phyloP scores from a whole-genome alignment of 148 eudicot genomes.

The Nepenthes gracilis region DNA sequence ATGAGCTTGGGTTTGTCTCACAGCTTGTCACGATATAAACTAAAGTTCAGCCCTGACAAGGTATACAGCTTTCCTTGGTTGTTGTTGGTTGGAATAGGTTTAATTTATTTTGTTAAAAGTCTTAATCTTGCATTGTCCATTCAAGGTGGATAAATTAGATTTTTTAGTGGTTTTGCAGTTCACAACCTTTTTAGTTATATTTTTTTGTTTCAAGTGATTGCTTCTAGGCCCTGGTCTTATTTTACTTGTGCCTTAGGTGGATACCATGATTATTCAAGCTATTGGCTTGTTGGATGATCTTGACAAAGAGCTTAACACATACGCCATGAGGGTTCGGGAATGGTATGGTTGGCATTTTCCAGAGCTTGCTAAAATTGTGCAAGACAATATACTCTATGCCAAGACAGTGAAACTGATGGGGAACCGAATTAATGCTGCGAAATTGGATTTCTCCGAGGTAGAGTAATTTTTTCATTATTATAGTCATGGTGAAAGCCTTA shows the following conservation, averaged over 20 bases:
- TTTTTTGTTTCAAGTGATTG: too few relatives aligned
- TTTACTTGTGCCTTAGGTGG: constrained; percentile 30
- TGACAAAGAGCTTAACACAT: constrained; percentile 93
- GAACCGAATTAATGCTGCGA: constrained; percentile 70
- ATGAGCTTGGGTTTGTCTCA: constrained; percentile 99
- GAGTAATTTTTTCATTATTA: not conserved
- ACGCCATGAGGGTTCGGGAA: constrained; percentile 95
- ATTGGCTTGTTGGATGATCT: constrained; percentile 97
- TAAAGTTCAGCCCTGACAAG: constrained; percentile 98
- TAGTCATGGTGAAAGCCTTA: not conserved
- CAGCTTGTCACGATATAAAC: constrained; percentile 83
- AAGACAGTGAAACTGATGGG: constrained; percentile 90
- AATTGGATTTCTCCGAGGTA: constrained; percentile 96
- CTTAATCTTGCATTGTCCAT: not conserved
- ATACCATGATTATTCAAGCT: constrained; percentile 97
- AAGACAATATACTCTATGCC: constrained; percentile 81
- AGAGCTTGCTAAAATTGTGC: constrained; percentile 82
- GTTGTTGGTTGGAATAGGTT: too few relatives aligned
- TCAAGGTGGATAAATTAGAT: not conserved
- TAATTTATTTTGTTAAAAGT: too few relatives aligned
- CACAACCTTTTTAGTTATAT: too few relatives aligned
- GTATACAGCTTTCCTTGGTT: constrained; percentile 15
- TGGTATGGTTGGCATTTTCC: constrained; percentile 99
- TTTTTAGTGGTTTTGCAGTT: not conserved
- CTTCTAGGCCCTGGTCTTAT: too few relatives aligned